Conservation (phyloP, 352 stramenopile genomes). For the Phytophthora quininea region DNA sequence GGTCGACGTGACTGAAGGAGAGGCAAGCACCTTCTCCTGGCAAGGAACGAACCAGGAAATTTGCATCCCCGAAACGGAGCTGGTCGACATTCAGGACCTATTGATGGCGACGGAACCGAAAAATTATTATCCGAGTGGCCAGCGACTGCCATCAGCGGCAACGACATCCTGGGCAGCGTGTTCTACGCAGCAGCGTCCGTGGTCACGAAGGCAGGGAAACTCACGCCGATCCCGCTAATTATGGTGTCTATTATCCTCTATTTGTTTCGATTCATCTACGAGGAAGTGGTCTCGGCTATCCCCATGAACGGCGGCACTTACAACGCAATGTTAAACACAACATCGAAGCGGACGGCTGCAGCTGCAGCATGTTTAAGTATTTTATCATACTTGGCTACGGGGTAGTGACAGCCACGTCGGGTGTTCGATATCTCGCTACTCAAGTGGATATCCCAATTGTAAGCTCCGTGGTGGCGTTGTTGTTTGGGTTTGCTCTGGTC, state of each 20-base stretch:
- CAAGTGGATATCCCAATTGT: conserved; percentile 53
- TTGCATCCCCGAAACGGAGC: too few species aligned
- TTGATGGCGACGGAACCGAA: too few species aligned
- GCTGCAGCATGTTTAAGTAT: conserved; percentile 89
- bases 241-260: conserved; percentile 79
- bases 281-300: conserved; percentile 90
- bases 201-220: conserved; percentile 74
- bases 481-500: conserved; percentile 86
- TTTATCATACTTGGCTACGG: conserved; percentile 92
- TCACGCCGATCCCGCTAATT: conserved; percentile 84
- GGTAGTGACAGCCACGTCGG: conserved; percentile 67
- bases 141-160: conserved; percentile 91
- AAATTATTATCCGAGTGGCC: conserved; percentile 56
- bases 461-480: conserved; percentile 49
- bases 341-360: conserved; percentile 87
- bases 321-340: conserved; percentile 93
- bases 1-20: too few species aligned
- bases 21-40: too few species aligned
- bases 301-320: conserved; percentile 92
- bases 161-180: conserved; percentile 90
- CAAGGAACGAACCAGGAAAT: too few species aligned
- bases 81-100: too few species aligned
- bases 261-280: conserved; percentile 88
- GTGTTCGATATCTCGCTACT: conserved; percentile 64
- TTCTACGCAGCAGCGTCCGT: conserved; percentile 85